A percentile compares a stretch with the other conserved stretches of the same genome.
Conservation (phyloP, 352 stramenopile genomes). For the Phytophthora pluvialis region DNA sequence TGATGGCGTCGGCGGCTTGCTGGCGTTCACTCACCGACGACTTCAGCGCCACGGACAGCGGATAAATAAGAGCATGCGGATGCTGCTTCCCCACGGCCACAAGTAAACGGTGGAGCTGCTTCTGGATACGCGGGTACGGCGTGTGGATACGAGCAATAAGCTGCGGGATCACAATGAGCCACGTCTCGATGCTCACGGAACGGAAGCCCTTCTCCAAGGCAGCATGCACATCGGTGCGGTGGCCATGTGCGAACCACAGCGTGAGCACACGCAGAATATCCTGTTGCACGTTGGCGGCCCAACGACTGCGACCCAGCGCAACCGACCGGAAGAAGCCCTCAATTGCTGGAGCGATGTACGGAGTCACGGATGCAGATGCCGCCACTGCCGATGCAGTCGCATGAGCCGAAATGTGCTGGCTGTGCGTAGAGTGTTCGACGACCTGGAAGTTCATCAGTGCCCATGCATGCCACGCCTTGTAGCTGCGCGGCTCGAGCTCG, state of each 20-base stretch:
- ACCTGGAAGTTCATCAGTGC: conserved; percentile 97
- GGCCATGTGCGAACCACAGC: conserved; percentile 97
- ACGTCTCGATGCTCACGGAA: conserved; percentile 96
- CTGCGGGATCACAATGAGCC: conserved; percentile 98
- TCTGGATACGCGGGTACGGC: conserved; percentile 68
- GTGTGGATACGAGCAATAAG: conserved; percentile 93
- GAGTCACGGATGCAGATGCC: conserved; percentile 39
- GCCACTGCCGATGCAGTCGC: conserved; percentile 27
- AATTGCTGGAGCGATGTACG: conserved; percentile 76
- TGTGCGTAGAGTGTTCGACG: conserved; percentile 87
- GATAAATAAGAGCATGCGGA: conserved; percentile 98
- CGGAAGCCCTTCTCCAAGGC: conserved; percentile 86
- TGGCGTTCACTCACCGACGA: conserved; percentile 90
- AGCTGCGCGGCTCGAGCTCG: conserved; percentile 71
- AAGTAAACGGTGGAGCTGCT: conserved; percentile 89
- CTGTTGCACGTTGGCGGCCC: conserved; percentile 97
- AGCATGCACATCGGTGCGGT: conserved; percentile 89
- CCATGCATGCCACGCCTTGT: conserved; percentile 97
- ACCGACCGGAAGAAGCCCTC: conserved; percentile 97
- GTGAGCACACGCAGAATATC: conserved; percentile 98
- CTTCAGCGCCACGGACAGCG: conserved; percentile 96
- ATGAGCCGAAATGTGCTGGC: conserved; percentile 45
- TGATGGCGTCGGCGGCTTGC: conserved; percentile 94
- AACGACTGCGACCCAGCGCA: conserved; percentile 94
- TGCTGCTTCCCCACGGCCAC: conserved; percentile 92